These are phyloP conservation scores for Moesziomyces sp. DNA, from an alignment of 1,284 basidiomycete genomes.

Conservation along the genomic window DNA sequence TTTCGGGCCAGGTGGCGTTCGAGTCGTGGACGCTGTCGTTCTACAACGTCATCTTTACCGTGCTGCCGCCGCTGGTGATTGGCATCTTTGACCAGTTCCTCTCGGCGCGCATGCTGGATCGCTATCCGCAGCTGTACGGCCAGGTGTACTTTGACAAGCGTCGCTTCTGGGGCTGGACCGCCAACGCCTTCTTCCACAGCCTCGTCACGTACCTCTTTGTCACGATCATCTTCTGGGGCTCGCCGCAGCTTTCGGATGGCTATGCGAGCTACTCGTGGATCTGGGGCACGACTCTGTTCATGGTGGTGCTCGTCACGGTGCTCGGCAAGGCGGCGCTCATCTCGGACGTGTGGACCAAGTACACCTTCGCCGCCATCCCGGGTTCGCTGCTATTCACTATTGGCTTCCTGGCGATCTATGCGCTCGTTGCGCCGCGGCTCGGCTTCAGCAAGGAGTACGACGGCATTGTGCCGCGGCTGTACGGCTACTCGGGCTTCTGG, in stretches of 20 bases:
- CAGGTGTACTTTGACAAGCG: conserved; percentile 61
- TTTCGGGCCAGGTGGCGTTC: conserved; percentile 96
- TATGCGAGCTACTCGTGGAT: conserved; percentile 93
- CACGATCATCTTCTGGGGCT: conserved; percentile 88
- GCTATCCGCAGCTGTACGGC: conserved; percentile 92
- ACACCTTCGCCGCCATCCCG: conserved; percentile 85
- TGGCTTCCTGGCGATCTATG: conserved; percentile 90
- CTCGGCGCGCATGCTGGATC: conserved; percentile 92
- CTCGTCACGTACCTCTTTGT: conserved; percentile 89
- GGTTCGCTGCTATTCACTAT: conserved; percentile 96
- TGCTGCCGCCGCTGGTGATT: conserved; percentile 95
- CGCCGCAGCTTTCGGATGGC: conserved; percentile 76
- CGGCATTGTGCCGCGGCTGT: conserved; percentile 84
- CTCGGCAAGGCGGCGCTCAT: conserved; percentile 96
- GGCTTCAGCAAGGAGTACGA: conserved; percentile 84
- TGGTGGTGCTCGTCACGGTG: conserved; percentile 91
- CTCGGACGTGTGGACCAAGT: conserved; percentile 99
- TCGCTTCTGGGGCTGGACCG: conserved; percentile 89
- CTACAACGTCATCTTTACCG: conserved; percentile 69
- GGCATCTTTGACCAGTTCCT: conserved; percentile 98
- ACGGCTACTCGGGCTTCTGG: conserved; percentile 88
- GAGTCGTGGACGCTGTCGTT: conserved; percentile 95
- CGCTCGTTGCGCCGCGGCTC: conserved; percentile 81
- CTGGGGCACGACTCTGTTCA: conserved; percentile 95
- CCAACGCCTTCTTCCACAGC: conserved; percentile 82